Evolutionary conservation across 169 alveolate species (phyloP).

Genomic region (Eimeria nieschulzi): DNA sequence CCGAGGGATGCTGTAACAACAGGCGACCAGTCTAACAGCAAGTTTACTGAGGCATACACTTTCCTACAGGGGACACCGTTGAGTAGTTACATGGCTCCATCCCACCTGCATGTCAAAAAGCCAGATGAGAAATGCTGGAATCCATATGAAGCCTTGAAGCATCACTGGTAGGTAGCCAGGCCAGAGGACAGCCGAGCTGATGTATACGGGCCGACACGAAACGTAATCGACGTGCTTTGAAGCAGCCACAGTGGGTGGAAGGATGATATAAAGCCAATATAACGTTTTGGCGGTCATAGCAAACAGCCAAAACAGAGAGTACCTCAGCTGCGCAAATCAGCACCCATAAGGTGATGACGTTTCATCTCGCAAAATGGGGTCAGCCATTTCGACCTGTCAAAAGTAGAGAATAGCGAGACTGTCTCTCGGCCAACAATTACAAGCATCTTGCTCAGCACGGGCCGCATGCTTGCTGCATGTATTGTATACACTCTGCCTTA

Average conservation of each 20-base stretch:
- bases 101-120: constrained; percentile 71
- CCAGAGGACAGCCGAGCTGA: constrained; percentile 40
- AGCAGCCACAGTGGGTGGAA: constrained; percentile 58
- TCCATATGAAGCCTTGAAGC: constrained; percentile 51
- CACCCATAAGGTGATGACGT: too few relatives aligned
- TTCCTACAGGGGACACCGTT: not conserved
- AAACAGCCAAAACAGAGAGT: constrained; percentile 55
- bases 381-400: too few relatives aligned
- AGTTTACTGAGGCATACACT: too few relatives aligned
- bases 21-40: too few relatives aligned
- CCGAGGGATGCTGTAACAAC: too few relatives aligned
- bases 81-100: not conserved
- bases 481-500: not conserved
- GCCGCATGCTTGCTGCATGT: too few relatives aligned
- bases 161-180: constrained; percentile 33
- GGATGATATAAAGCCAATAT: constrained; percentile 59
- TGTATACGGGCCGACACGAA: constrained; percentile 44
- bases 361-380: too few relatives aligned
- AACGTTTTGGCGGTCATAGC: constrained; percentile 32
- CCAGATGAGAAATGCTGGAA: constrained; percentile 73
- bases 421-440: too few relatives aligned
- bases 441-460: too few relatives aligned
- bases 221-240: constrained; percentile 68
- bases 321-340: constrained; percentile 28
- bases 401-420: too few relatives aligned